Percentiles rank a stretch among this genome's conserved stretches.
Conservation (phyloP, 805 yeast species). For the Suhomyces faveliae region DNA sequence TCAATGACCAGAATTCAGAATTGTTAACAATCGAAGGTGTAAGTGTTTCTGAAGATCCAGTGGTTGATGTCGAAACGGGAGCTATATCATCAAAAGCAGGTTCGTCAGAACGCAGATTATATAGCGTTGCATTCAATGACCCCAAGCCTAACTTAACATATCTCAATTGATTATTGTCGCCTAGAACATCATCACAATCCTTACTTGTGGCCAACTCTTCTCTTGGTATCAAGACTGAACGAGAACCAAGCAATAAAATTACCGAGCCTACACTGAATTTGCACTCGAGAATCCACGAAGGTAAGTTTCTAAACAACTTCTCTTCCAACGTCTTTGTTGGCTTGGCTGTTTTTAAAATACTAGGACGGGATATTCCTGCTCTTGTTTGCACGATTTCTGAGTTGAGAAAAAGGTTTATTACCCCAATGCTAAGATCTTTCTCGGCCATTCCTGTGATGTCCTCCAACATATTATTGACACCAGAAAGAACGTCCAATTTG, state of each 20-base stretch:
- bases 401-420: conserved; percentile 28
- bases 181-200: conserved; percentile 17
- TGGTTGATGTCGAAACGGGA: conserved; percentile 11
- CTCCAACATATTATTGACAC: conserved; percentile 29
- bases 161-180: conserved; percentile 21
- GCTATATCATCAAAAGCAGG: conserved; percentile 1
- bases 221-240: conserved; percentile 36
- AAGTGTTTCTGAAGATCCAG: conserved; percentile 31
- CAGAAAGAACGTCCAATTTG: conserved; percentile 29
- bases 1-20: conserved; percentile 24
- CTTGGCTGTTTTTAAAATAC: neutral
- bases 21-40: conserved; percentile 10
- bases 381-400: conserved; percentile 15
- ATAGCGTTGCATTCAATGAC: conserved; percentile 9
- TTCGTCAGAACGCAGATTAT: conserved; percentile 6
- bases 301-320: conserved; percentile 24
- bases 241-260: conserved; percentile 32
- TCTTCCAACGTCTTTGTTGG: conserved; percentile 8
- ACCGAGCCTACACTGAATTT: conserved; percentile 16
- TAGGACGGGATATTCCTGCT: neutral
- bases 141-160: conserved; percentile 14
- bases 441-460: conserved; percentile 25
- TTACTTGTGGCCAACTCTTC: conserved; percentile 15
- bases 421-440: conserved; percentile 25
- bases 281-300: conserved; percentile 33